These are phyloP conservation scores for Suhomyces panamericanus DNA, from an alignment of 1,139 yeast species.

Conservation along the genomic window DNA sequence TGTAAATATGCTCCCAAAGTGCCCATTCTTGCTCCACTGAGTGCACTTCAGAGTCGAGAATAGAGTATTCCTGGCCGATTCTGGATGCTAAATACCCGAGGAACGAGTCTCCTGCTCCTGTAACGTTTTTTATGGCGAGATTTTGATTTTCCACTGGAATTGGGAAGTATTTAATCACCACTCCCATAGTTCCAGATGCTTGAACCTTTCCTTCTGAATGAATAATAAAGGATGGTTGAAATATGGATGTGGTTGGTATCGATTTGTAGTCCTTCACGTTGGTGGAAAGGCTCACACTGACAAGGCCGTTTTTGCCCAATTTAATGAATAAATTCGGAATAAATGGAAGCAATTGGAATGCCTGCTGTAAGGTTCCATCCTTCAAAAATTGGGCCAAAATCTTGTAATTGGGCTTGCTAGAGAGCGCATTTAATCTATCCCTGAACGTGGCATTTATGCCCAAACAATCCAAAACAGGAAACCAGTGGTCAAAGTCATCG, in stretches of 20 bases:
- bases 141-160: slow-evolving; percentile 40
- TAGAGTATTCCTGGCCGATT: slow-evolving; percentile 23
- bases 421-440: slow-evolving; percentile 33
- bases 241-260: slow-evolving; percentile 38
- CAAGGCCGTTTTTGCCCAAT: slow-evolving; percentile 65
- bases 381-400: slow-evolving; percentile 28
- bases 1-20: slow-evolving; percentile 37
- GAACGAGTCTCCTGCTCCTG: slow-evolving; percentile 77
- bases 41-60: slow-evolving; percentile 27
- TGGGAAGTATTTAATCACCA: slow-evolving; percentile 64
- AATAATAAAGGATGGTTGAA: slow-evolving; percentile 25
- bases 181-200: slow-evolving; percentile 40
- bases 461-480: slow-evolving; percentile 65
- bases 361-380: slow-evolving; percentile 65
- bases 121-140: slow-evolving; percentile 48
- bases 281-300: slow-evolving; percentile 41
- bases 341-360: slow-evolving; percentile 69
- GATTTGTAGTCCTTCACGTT: slow-evolving; percentile 33
- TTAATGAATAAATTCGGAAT: slow-evolving; percentile 69
- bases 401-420: slow-evolving; percentile 16
- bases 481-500: slow-evolving; percentile 68
- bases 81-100: slow-evolving; percentile 49
- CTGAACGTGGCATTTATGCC: slow-evolving; percentile 52
- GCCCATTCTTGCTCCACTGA: slow-evolving; percentile 34
- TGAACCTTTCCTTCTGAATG: slow-evolving; percentile 17